phyloP scores from a whole-genome alignment of 805 yeast genomes.

The Saturnispora galanensis region DNA sequence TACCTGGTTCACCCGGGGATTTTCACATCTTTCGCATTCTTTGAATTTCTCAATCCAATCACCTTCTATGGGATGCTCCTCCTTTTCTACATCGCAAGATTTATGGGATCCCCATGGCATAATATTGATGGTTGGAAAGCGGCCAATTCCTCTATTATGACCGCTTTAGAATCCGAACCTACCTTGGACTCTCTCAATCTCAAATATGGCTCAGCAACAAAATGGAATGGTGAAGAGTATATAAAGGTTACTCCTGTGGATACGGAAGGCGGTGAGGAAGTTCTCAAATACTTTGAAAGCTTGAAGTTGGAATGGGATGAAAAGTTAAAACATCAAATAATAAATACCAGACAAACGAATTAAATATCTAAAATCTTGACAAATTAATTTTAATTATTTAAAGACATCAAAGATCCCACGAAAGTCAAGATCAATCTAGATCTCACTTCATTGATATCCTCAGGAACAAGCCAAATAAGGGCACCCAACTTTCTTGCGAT shows the following conservation, averaged over 20 bases:
- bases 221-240: constrained; percentile 54
- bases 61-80: constrained; percentile 80
- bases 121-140: constrained; percentile 82
- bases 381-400: background rate
- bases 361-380: background rate
- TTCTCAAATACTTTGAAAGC: constrained; percentile 50
- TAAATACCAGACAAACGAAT: constrained; percentile 21
- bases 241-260: constrained; percentile 49
- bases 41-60: constrained; percentile 62
- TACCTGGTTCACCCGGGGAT: constrained; percentile 92
- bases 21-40: constrained; percentile 74
- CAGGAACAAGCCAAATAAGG: constrained; percentile 98
- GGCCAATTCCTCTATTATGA: constrained; percentile 77
- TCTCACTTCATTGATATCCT: constrained; percentile 94
- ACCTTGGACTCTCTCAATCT: constrained; percentile 32
- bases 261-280: constrained; percentile 53
- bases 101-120: constrained; percentile 80
- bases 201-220: constrained; percentile 67
- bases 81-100: constrained; percentile 74
- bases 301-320: constrained; percentile 64
- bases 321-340: constrained; percentile 61
- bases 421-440: constrained; percentile 88
- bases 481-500: constrained; percentile 98
- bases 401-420: constrained; percentile 84
- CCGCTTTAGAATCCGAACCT: constrained; percentile 45